Conservation (phyloP, 2,329 filamentous ascomycete genomes). For the Colletotrichum sp. region DNA sequence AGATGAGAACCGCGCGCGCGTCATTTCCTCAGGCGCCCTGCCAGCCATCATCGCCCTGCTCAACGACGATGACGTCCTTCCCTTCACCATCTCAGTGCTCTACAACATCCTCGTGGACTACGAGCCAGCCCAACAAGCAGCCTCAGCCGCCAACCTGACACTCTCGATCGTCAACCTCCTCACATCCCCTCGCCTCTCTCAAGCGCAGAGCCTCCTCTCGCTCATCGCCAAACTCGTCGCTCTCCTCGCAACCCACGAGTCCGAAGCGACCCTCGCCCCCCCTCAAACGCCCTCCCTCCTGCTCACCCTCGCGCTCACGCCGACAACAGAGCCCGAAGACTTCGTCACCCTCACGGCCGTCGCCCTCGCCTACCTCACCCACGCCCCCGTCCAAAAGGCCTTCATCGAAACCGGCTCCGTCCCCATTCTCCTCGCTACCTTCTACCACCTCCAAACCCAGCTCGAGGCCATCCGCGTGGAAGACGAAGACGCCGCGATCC, state of each 20-base stretch:
- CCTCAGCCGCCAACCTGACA: slow-evolving; percentile 55
- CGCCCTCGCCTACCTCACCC: slow-evolving; percentile 60
- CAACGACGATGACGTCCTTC: slow-evolving; percentile 49
- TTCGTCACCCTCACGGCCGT: slow-evolving; percentile 58
- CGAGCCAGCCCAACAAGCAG: slow-evolving; percentile 62
- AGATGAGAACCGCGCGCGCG: slow-evolving; percentile 65
- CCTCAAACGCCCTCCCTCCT: slow-evolving; percentile 53
- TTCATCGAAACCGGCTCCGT: slow-evolving; percentile 47
- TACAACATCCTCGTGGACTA: slow-evolving; percentile 70
- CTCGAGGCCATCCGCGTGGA: slow-evolving; percentile 45
- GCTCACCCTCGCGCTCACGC: slow-evolving; percentile 51
- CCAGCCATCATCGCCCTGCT: slow-evolving; percentile 53
- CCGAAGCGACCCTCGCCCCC: slow-evolving; percentile 48
- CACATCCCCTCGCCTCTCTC: slow-evolving; percentile 45
- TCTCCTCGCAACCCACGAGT: slow-evolving; percentile 57
- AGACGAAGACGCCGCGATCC: slow-evolving; percentile 46
- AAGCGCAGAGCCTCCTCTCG: slow-evolving; percentile 48
- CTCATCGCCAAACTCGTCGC: slow-evolving; percentile 63
- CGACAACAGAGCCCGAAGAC: slow-evolving; percentile 55
- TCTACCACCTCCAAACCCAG: slow-evolving; percentile 51
- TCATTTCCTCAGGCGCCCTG: slow-evolving; percentile 56
- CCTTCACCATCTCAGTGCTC: slow-evolving; percentile 62
- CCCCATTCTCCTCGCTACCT: slow-evolving; percentile 50
- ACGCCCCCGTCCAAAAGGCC: slow-evolving; percentile 54
- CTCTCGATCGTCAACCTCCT: slow-evolving; percentile 54